These are phyloP conservation scores for Dacryopinax primogenitus DNA, from an alignment of 768 basidiomycete species.

Conservation along the genomic window DNA sequence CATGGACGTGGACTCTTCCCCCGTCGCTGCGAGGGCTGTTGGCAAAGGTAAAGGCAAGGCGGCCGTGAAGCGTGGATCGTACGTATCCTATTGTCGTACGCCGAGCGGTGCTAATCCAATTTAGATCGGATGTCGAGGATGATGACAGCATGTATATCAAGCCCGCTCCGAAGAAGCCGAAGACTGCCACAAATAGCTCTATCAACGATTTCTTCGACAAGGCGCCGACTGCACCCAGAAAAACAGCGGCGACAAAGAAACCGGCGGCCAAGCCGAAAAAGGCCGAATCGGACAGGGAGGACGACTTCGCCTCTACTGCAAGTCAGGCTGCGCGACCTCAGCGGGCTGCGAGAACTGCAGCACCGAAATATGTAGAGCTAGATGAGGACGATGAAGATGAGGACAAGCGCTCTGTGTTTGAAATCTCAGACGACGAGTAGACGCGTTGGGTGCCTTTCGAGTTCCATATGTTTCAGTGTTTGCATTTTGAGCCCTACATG, in stretches of 20 bases:
- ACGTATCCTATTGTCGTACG: slow-evolving; percentile 7
- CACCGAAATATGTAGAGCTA: slow-evolving; percentile 22
- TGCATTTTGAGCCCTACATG: background rate
- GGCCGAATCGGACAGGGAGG: slow-evolving; percentile 13
- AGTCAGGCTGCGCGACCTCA: slow-evolving; percentile 20
- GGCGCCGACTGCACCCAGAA: slow-evolving; percentile 10
- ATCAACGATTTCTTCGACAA: slow-evolving; percentile 21
- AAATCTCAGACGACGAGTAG: slow-evolving; percentile 6
- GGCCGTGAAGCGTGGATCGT: slow-evolving; percentile 8
- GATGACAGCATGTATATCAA: slow-evolving; percentile 34
- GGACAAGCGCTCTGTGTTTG: background rate
- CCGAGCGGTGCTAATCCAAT: slow-evolving; percentile 34
- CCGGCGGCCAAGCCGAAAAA: slow-evolving; percentile 29
- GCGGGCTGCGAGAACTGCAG: slow-evolving; percentile 21
- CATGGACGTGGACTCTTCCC: slow-evolving; percentile 11
- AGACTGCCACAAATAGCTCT: slow-evolving; percentile 11
- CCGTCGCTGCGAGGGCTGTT: slow-evolving; percentile 20
- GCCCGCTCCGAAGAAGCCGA: slow-evolving; percentile 1
- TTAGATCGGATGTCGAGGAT: slow-evolving; percentile 38
- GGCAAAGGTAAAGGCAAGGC: slow-evolving; percentile 15
- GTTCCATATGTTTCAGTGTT: background rate
- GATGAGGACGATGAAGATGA: slow-evolving; percentile 21
- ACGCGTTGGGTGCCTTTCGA: background rate
- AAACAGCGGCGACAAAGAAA: slow-evolving; percentile 12
- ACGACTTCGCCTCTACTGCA: slow-evolving; percentile 19